phyloP scores from a whole-genome alignment of 2,329 filamentous ascomycete species.

The Huntiella omanensis region DNA sequence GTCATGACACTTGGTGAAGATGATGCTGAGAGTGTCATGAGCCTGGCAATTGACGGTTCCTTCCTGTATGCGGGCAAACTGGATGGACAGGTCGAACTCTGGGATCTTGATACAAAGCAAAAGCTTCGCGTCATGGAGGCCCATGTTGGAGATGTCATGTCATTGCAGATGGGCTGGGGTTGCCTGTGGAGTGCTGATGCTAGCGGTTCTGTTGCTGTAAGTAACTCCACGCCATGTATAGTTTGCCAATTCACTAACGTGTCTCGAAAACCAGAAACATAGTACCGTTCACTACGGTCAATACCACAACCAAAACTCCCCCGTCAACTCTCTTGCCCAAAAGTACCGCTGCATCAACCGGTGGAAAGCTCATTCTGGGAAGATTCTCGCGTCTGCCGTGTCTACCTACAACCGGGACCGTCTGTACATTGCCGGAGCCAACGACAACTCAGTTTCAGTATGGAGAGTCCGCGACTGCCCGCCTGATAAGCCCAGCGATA shows the following conservation, averaged over 20 bases:
- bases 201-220: slow-evolving; percentile 68
- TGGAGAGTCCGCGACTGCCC: slow-evolving; percentile 52
- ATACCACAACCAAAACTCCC: slow-evolving; percentile 25
- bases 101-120: slow-evolving; percentile 91
- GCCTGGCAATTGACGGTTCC: slow-evolving; percentile 69
- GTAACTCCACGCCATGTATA: slow-evolving; percentile 14
- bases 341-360: slow-evolving; percentile 63
- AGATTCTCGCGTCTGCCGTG: slow-evolving; percentile 69
- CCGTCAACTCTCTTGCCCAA: slow-evolving; percentile 40
- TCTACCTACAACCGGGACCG: slow-evolving; percentile 50
- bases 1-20: slow-evolving; percentile 46
- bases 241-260: background rate
- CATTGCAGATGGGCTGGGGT: slow-evolving; percentile 68
- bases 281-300: slow-evolving; percentile 45
- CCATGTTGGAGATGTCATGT: slow-evolving; percentile 66
- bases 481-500: slow-evolving; percentile 18
- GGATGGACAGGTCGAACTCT: slow-evolving; percentile 77
- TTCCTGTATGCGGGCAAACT: slow-evolving; percentile 85
- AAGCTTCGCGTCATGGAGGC: slow-evolving; percentile 71
- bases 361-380: slow-evolving; percentile 71
- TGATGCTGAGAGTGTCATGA: slow-evolving; percentile 48
- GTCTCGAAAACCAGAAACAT: slow-evolving; percentile 31
- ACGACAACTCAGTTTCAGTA: slow-evolving; percentile 72
- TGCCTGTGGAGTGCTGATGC: slow-evolving; percentile 76
- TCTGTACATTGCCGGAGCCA: slow-evolving; percentile 89